Base-by-base conservation (phyloP, 2,329 filamentous ascomycete genomes). In the Escovopsis sp. region DNA sequence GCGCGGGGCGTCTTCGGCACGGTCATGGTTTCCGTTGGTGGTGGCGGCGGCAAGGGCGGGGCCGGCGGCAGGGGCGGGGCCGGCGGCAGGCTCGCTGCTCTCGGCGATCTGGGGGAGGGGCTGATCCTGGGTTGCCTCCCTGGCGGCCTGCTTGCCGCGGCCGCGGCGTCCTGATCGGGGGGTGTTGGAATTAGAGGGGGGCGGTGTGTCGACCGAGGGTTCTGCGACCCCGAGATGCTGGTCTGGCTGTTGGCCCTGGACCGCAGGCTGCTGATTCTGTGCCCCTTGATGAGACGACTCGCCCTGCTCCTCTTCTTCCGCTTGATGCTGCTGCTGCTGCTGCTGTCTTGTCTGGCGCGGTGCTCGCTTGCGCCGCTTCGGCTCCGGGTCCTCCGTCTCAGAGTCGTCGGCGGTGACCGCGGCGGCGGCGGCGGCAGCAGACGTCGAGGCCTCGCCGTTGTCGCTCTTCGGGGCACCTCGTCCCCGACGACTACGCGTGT, bases 341-440 rank as follows among this genome's bases (percentile, higher is more conserved):
- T 30, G 28, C 6, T n/a, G n/a, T n/a, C n/a, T n/a, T n/a, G 10
- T 10, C 28, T 30, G 28, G 25, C 51, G 50, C n/a, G 45, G 41
- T 6, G 43, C 47, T 13, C 54, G 53, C 33, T 49, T 50, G 34
- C 55, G 53, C 10, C 48, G 45, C 26, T 44, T 52, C 27, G 35
- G n/a, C 8, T 42, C 39, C 3, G 15, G 50, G 41, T 14, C 39
- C 39, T 56, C 56, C 6, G 43, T 49, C 10, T 59, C 55, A 0
- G 56, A 56, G 33, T 39, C 44, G 19, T 42, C 41, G 4, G 56
- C 55, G 14, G 48, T 50, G 35, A 57, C 56, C 41, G 57, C 55
- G 40, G 53, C 56, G 9, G 50, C 46, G 6, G 50, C 43, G 9
- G 50, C 47, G 6, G 50, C 43, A 14, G 47, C 41, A 11, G 46